A percentile compares a stretch with the other conserved stretches of the same genome.
Conservation (phyloP, 73 alveolate genomes). For the Paramecium biaurelia region DNA sequence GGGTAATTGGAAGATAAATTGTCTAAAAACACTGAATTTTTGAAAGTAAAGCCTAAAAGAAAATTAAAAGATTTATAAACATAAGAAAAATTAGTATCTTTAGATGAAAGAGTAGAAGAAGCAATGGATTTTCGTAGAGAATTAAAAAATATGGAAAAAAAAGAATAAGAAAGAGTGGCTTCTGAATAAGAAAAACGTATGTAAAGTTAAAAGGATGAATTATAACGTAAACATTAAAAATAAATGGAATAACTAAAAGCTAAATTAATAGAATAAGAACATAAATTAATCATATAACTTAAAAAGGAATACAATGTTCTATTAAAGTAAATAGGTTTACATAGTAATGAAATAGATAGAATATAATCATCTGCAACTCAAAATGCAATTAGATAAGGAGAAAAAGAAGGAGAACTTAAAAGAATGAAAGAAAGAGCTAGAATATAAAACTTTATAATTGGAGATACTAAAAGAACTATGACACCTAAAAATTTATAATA, state of each 20-base stretch:
- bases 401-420: constrained; percentile 71
- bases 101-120: constrained; percentile 96
- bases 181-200: constrained; percentile 81
- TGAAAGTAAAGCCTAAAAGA: constrained; percentile 88
- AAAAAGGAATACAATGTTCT: constrained; percentile 84
- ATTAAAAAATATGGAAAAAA: constrained; percentile 77
- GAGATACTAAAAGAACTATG: constrained; percentile 57
- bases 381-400: constrained; percentile 73
- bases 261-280: constrained; percentile 82
- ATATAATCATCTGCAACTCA: constrained; percentile 70
- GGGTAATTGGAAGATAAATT: constrained; percentile 80
- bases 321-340: constrained; percentile 86
- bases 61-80: constrained; percentile 83
- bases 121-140: constrained; percentile 95
- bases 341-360: constrained; percentile 91
- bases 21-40: constrained; percentile 86
- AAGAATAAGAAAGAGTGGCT: constrained; percentile 90
- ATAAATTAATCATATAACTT: constrained; percentile 84
- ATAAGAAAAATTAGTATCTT: constrained; percentile 93
- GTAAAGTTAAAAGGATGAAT: constrained; percentile 80
- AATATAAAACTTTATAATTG: constrained; percentile 62
- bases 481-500: constrained; percentile 36
- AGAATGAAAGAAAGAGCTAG: constrained; percentile 81
- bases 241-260: constrained; percentile 89
- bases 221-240: constrained; percentile 66